Conservation (phyloP, 257 asterid species). For the Galeopsis tetrahit region DNA sequence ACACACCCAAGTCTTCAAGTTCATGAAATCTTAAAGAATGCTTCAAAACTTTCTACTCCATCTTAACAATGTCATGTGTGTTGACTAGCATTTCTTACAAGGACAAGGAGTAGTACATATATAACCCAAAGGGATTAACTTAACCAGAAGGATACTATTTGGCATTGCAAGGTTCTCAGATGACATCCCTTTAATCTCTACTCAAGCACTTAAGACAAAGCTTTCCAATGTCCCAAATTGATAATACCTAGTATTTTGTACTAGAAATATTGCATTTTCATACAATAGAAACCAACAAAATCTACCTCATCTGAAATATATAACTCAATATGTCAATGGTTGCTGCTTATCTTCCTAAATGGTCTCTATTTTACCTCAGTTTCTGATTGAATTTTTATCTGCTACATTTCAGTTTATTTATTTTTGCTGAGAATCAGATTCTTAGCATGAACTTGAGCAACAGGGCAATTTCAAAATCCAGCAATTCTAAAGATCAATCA, state of each 20-base stretch:
- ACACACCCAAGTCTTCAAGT: background rate
- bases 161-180: background rate
- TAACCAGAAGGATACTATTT: background rate
- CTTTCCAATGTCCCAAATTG: background rate
- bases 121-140: background rate
- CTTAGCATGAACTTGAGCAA: background rate
- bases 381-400: background rate
- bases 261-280: background rate
- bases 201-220: background rate
- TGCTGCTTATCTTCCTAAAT: background rate
- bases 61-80: background rate
- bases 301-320: background rate
- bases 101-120: no score
- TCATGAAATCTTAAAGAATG: background rate
- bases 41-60: background rate
- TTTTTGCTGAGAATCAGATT: background rate
- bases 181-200: background rate
- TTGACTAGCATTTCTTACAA: conserved; percentile 1
- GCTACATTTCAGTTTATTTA: no score
- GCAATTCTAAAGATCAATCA: background rate
- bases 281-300: background rate
- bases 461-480: conserved; percentile 3
- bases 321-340: background rate
- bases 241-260: background rate
- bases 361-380: background rate